A percentile compares a stretch with the other conserved stretches of the same genome.
Conservation (phyloP, 164 flowering plant genomes). For the Chimonanthus praecox region DNA sequence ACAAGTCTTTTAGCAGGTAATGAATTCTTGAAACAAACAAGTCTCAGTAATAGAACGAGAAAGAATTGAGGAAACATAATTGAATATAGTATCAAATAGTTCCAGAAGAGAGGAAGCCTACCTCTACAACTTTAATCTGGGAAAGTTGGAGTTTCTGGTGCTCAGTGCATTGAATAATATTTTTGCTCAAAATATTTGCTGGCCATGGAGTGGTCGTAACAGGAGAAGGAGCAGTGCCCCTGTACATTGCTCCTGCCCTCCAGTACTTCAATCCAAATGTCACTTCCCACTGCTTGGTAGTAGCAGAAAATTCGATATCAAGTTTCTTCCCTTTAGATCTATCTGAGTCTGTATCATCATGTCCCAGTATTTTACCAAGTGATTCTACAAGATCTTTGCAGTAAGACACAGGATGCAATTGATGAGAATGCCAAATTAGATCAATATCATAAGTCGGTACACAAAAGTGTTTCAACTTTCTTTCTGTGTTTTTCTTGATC, state of each 20-base stretch:
- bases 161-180: constrained; percentile 19
- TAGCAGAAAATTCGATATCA: constrained; percentile 78
- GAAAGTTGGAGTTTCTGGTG: constrained; percentile 34
- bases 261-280: constrained; percentile 83
- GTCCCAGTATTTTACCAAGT: constrained; percentile 69
- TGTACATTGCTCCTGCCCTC: constrained; percentile 93
- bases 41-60: background rate
- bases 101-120: constrained; percentile 18
- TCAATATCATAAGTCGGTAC: constrained; percentile 98
- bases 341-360: constrained; percentile 87
- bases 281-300: constrained; percentile 80
- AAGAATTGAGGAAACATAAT: background rate
- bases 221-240: constrained; percentile 70
- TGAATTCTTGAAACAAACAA: background rate
- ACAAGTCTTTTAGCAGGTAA: background rate
- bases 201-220: constrained; percentile 38
- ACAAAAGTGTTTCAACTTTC: constrained; percentile 47
- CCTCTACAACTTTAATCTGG: constrained; percentile 53
- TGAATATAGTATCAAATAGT: background rate
- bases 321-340: constrained; percentile 79
- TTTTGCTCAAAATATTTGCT: constrained; percentile 22
- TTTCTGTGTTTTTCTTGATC: constrained; percentile 78
- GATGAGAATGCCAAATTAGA: constrained; percentile 95
- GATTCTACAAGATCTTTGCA: constrained; percentile 48
- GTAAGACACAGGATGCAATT: constrained; percentile 74